A percentile compares a stretch with the other conserved stretches of the same genome.
phyloP scores from a whole-genome alignment of 2,329 filamentous ascomycete genomes.

The Colletotrichum magnum region DNA sequence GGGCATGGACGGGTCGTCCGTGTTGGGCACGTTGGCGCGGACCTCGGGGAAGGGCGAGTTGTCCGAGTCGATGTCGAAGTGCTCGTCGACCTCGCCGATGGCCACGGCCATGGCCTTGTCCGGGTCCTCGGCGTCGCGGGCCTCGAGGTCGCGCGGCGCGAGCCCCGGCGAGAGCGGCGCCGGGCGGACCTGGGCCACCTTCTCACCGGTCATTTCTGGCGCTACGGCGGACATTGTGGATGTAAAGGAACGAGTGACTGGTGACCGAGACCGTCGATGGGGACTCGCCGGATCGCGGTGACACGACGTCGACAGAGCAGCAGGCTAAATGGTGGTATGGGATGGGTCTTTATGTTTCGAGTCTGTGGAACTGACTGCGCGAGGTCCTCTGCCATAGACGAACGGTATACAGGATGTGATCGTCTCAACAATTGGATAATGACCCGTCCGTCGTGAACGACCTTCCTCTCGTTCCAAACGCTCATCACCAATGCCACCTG shows the following conservation, averaged over 20 bases:
- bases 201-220: conserved; percentile 10
- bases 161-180: conserved; percentile 1
- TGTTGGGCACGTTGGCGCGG: conserved; percentile 57
- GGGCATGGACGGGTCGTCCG: conserved; percentile 52
- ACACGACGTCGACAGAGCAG: not conserved
- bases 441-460: conserved; percentile 16
- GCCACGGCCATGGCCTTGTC: conserved; percentile 35
- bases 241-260: not conserved
- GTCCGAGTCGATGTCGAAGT: conserved; percentile 41
- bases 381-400: not conserved
- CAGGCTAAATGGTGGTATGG: not conserved
- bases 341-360: conserved; percentile 1
- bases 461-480: conserved; percentile 9
- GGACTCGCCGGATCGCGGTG: not conserved
- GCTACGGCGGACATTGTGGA: conserved; percentile 12
- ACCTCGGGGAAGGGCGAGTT: conserved; percentile 54
- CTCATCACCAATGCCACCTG: not conserved
- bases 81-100: conserved; percentile 32
- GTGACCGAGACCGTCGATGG: not conserved
- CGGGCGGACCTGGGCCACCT: not conserved
- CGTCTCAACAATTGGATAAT: conserved; percentile 5
- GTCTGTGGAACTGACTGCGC: not conserved
- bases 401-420: not conserved
- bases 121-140: conserved; percentile 10
- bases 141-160: conserved; percentile 9